phyloP scores from a whole-genome alignment of 371 early-diverging fungal species.

The Neoconidiobolus thromboides region DNA sequence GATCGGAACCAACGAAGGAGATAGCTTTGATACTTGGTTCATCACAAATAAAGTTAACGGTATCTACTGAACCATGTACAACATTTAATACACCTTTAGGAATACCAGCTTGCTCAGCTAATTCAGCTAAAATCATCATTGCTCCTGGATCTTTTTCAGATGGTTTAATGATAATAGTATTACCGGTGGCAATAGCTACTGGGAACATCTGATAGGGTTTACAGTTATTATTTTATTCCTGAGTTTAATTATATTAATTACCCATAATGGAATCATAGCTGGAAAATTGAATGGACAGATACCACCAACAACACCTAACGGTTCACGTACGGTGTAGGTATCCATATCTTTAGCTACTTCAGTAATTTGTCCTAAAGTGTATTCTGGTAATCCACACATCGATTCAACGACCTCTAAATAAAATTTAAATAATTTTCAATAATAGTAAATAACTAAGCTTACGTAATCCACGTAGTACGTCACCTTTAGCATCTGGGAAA shows the following conservation, averaged over 20 bases:
- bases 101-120: slow-evolving; percentile 82
- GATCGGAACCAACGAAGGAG: slow-evolving; percentile 86
- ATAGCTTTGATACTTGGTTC: slow-evolving; percentile 78
- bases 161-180: slow-evolving; percentile 80
- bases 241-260: neutral
- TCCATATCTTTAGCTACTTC: slow-evolving; percentile 90
- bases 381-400: slow-evolving; percentile 57
- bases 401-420: slow-evolving; percentile 66
- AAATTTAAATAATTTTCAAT: neutral
- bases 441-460: neutral
- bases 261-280: slow-evolving; percentile 69
- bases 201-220: slow-evolving; percentile 82
- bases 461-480: slow-evolving; percentile 67
- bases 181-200: slow-evolving; percentile 74
- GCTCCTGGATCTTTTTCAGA: slow-evolving; percentile 92
- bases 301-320: slow-evolving; percentile 88
- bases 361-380: slow-evolving; percentile 66
- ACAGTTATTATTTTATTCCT: neutral
- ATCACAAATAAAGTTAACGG: slow-evolving; percentile 85
- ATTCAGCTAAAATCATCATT: slow-evolving; percentile 78
- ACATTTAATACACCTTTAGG: slow-evolving; percentile 88
- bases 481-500: slow-evolving; percentile 79
- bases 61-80: slow-evolving; percentile 75
- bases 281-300: slow-evolving; percentile 96
- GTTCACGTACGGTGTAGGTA: slow-evolving; percentile 85